These are phyloP conservation scores for Tricholoma terreum DNA, from an alignment of 768 basidiomycete genomes.

Conservation along the genomic window DNA sequence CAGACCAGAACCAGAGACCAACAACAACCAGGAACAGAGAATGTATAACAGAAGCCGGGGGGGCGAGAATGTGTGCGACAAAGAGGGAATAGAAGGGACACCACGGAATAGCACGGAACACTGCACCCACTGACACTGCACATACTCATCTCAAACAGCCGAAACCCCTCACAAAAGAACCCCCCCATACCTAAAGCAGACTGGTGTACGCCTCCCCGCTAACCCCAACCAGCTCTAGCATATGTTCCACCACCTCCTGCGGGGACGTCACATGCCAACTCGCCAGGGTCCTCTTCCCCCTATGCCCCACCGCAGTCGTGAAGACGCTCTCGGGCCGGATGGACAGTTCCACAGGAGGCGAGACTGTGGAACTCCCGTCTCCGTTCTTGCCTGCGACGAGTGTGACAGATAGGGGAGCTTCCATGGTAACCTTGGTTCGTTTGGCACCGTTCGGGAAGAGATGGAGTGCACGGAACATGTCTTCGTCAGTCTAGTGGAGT, in stretches of 20 bases:
- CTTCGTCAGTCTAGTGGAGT: constrained; percentile 79
- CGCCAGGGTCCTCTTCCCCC: constrained; percentile 85
- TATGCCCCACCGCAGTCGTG: constrained; percentile 91
- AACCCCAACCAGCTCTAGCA: constrained; percentile 58
- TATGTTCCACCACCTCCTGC: constrained; percentile 79
- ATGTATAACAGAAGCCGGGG: no score
- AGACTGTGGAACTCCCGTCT: neutral
- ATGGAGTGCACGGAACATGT: constrained; percentile 94
- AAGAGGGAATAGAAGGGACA: no score
- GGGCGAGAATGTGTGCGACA: no score
- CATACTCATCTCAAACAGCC: no score
- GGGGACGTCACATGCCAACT: constrained; percentile 91
- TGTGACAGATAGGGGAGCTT: constrained; percentile 55
- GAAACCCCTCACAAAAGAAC: no score
- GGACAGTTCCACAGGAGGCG: constrained; percentile 52
- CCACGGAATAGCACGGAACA: no score
- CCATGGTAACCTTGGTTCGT: constrained; percentile 41
- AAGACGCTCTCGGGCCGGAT: constrained; percentile 74
- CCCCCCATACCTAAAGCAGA: no score
- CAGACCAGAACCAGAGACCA: no score
- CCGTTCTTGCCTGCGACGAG: constrained; percentile 45
- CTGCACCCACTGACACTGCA: no score
- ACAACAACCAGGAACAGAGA: no score
- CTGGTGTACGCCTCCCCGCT: constrained; percentile 1
- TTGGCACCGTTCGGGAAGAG: constrained; percentile 51